Evolutionary conservation across 116 monocot species (phyloP), one percentile per base, ranked within the genome.

Genomic region (Papilionanthe hybrid): DNA sequence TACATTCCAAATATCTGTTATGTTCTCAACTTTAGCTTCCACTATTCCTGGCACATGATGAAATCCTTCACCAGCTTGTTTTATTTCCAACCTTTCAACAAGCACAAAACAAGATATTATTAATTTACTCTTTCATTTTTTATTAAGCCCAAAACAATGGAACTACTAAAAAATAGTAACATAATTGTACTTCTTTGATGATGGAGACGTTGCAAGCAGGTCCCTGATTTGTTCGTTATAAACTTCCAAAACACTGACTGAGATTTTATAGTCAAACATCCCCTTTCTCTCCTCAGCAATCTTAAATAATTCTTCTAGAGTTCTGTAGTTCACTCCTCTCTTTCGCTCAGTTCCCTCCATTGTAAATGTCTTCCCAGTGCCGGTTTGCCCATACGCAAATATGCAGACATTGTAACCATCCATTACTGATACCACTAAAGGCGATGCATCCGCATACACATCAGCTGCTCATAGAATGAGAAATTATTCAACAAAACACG

Each of bases 381-480:
- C 96, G 18, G 96, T 96, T 44, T 93, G 93, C 27, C 96, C 96
- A 83, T 93, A 96, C 55, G 96, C 96, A 85, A 96, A 96, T 78
- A 96, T 96, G 77, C 92, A 96, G 4, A 93, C 96, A 79, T 96
- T 96, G 86, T 93, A 96, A 71, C 96, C 93, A 85, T 96, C 96
- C 48, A 96, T 72, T 32, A 93, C 92, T 7, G 93, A 96, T 55
- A 84, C 85, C 50, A 96, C 93, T 68, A 96, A 53, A 55, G 95
- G 95, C 12, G 91, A 92, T 48, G 95, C 95, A 85, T 95, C 93
- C 15, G 85, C 89, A 79, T 89, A 95, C 28, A 93, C 91, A 82
- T 85, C 90, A 79, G 71, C 95, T 95, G 91, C 73, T 23, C 42
- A 73, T 43, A 0, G 9, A 43, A 73, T n/a, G 18, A 73, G 8